Evolutionary conservation across 768 basidiomycete genomes (phyloP).

Genomic region (Tubosaeta sp.): DNA sequence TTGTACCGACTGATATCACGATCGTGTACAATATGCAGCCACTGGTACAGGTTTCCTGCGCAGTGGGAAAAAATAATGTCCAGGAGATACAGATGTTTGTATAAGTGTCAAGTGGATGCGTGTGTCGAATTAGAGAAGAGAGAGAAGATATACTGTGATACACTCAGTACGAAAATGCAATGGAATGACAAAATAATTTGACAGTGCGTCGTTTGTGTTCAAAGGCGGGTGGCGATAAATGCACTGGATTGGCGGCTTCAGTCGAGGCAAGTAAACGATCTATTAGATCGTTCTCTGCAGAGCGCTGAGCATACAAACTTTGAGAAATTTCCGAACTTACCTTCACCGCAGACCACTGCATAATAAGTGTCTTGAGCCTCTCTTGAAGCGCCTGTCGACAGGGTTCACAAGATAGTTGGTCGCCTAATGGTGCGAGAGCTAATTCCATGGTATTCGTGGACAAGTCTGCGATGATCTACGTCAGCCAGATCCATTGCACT

Average conservation of each 20-base stretch:
- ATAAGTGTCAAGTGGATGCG: background rate
- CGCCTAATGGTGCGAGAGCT: slow-evolving; percentile 63
- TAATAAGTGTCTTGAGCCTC: slow-evolving; percentile 61
- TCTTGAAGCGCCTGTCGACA: slow-evolving; percentile 61
- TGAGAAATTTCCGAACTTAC: slow-evolving; percentile 32
- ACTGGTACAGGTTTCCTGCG: slow-evolving; percentile 5
- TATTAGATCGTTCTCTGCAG: slow-evolving; percentile 54
- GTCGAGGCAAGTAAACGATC: background rate
- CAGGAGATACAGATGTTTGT: background rate
- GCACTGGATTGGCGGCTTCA: background rate
- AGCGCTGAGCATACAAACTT: slow-evolving; percentile 6
- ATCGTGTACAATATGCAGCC: slow-evolving; percentile 7
- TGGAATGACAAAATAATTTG: background rate
- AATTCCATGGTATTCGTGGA: slow-evolving; percentile 69
- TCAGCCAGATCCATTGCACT: slow-evolving; percentile 1
- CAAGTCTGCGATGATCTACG: slow-evolving; percentile 46
- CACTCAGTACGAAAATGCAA: background rate
- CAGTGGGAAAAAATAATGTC: background rate
- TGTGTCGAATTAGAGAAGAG: background rate
- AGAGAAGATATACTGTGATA: slow-evolving; percentile 1
- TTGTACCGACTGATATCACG: slow-evolving; percentile 10
- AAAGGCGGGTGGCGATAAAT: slow-evolving; percentile 1
- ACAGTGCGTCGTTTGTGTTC: background rate
- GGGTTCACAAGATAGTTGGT: slow-evolving; percentile 66
- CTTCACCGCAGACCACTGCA: slow-evolving; percentile 80